Base-by-base conservation (phyloP, 306 rosid species). In the Medicago arabica region DNA sequence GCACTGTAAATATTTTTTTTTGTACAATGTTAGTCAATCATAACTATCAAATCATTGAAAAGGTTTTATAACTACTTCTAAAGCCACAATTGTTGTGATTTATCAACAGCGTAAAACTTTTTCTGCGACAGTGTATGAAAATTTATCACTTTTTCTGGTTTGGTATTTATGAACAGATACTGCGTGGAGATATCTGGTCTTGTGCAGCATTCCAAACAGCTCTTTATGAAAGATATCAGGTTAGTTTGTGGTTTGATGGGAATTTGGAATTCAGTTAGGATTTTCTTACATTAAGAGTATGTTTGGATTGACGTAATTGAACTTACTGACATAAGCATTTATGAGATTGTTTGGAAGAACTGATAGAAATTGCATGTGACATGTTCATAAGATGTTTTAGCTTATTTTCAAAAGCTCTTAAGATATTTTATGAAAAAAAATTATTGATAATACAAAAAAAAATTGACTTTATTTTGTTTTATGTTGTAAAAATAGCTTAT, bases 161-260 rank as follows among this genome's bases (percentile, higher is more conserved):
- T 81, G 75, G 54, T 55, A 13, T 47, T 28, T 61, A 38, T 49
- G 75, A 58, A 65, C 85, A 95, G 98, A 43, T 95, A 95, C 84
- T 84, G 75, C 21, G 83, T 92, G 31, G 72, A 80, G 4, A 55
- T 95, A 36, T 79, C 92, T 38, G 98, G 97, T 69, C 72, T 87
- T 43, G 49, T 86, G 58, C 89, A 89, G 25, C 79, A 69, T 51
- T 82, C 97, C 79, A 90, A 78, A 53, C 74, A 80, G 75, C 74
- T 95, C 64, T 90, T 78, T 62, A 85, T 92, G 92, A 86, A 90
- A 54, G 97, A 92, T 80, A 90, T 95, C 84, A 78, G 85, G 98
- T 94, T 68, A 72, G 89, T 79, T 36, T 36, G 21, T 41, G 18
- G 36, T 16, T 38, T 18, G 49, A 62, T 81, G 36, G 34, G 62